Percentiles rank a stretch among this genome's conserved stretches.
These are phyloP conservation scores for Lodderomyces elongisporus DNA, from an alignment of 1,139 yeast species.

Conservation along the genomic window DNA sequence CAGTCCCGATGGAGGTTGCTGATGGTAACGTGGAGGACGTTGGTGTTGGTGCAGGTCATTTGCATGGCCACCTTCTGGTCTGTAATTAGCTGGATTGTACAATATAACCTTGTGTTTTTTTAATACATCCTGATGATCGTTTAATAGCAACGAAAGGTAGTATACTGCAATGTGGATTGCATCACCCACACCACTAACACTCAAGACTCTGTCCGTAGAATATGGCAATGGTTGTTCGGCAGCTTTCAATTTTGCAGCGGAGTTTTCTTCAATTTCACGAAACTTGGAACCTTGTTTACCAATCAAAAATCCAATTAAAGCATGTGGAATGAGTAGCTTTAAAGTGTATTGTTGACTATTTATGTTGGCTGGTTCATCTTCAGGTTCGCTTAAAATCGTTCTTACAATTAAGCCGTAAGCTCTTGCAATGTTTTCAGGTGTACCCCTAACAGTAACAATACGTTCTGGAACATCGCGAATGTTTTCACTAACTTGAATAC, in stretches of 20 bases:
- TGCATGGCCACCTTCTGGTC: no score
- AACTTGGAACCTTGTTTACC: slow-evolving; percentile 76
- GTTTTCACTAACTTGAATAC: slow-evolving; percentile 76
- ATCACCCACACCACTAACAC: slow-evolving; percentile 77
- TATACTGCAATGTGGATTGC: slow-evolving; percentile 82
- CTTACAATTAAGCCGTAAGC: slow-evolving; percentile 76
- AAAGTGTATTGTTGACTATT: slow-evolving; percentile 53
- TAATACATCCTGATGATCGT: slow-evolving; percentile 53
- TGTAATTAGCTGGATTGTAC: slow-evolving; percentile 60
- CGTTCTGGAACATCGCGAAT: slow-evolving; percentile 71
- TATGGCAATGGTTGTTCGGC: slow-evolving; percentile 71
- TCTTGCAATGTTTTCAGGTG: slow-evolving; percentile 75
- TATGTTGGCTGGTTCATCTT: slow-evolving; percentile 56
- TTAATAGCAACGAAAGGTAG: slow-evolving; percentile 62
- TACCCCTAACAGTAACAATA: slow-evolving; percentile 69
- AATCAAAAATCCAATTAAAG: slow-evolving; percentile 75
- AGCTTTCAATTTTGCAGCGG: slow-evolving; percentile 77
- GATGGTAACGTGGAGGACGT: slow-evolving; percentile 1
- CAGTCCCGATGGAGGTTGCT: slow-evolving; percentile 6
- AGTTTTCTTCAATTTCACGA: slow-evolving; percentile 76
- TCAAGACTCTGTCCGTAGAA: slow-evolving; percentile 74
- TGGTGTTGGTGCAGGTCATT: slow-evolving; percentile 1
- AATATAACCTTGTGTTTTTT: slow-evolving; percentile 50
- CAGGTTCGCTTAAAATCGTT: slow-evolving; percentile 63
- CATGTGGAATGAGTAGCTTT: slow-evolving; percentile 70